Conservation (phyloP, 768 basidiomycete species). For the Filobasidium wieringae region DNA sequence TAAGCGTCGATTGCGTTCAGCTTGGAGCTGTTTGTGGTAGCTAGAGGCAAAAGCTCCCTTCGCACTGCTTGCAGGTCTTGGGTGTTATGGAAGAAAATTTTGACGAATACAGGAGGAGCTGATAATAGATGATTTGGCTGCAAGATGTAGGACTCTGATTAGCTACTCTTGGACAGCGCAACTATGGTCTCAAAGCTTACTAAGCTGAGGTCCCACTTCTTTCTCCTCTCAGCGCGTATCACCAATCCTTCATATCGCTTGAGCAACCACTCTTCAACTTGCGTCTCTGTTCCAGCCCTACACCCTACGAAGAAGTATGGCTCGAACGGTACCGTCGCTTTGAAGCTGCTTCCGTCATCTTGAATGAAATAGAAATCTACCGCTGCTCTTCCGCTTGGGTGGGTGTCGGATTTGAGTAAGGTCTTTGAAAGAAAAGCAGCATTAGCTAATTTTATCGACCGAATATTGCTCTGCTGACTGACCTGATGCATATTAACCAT, state of each 20-base stretch:
- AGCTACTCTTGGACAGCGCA: neutral
- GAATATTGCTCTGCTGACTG: constrained; percentile 38
- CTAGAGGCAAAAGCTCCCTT: constrained; percentile 78
- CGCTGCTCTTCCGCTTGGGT: constrained; percentile 70
- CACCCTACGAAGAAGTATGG: constrained; percentile 89
- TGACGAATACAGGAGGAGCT: constrained; percentile 76
- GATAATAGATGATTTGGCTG: constrained; percentile 90
- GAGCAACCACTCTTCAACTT: constrained; percentile 87
- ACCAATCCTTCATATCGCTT: constrained; percentile 86
- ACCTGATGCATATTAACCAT: constrained; percentile 98
- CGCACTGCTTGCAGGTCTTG: constrained; percentile 77
- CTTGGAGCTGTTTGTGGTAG: constrained; percentile 78
- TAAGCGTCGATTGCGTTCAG: constrained; percentile 93
- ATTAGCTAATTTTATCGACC: neutral
- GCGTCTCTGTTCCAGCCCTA: constrained; percentile 79
- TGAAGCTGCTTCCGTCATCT: constrained; percentile 94
- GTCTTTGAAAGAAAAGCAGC: constrained; percentile 46
- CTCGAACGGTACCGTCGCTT: constrained; percentile 80
- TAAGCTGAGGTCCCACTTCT: constrained; percentile 85
- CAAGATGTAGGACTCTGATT: neutral
- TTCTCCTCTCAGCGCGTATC: constrained; percentile 60
- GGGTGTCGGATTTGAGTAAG: constrained; percentile 70
- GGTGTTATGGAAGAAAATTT: constrained; percentile 84
- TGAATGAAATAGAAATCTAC: constrained; percentile 97
- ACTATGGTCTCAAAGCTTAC: constrained; percentile 34